phyloP scores from a whole-genome alignment of 305 asterid species.

The Fraxinus nigra region DNA sequence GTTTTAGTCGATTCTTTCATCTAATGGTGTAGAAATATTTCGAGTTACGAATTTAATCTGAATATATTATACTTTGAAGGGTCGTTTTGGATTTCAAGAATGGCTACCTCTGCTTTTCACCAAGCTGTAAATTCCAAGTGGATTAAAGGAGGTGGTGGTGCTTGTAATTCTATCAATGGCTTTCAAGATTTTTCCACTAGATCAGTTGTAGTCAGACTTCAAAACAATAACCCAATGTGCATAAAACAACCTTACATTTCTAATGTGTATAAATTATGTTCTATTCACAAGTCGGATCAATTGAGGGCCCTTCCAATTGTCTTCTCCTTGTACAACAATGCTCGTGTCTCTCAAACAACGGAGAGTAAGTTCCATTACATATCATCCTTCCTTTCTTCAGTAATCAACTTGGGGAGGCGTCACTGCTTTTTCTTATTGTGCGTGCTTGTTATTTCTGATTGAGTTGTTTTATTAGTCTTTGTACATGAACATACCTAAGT shows the following conservation, averaged over 20 bases:
- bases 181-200: constrained; percentile 7
- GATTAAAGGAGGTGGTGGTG: constrained; percentile 25
- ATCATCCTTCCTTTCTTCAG: constrained; percentile 10
- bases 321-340: constrained; percentile 24
- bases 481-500: not conserved
- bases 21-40: not conserved
- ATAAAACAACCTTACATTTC: constrained; percentile 20
- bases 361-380: constrained; percentile 41
- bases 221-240: not conserved
- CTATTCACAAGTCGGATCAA: constrained; percentile 6
- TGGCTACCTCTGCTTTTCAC: constrained; percentile 33
- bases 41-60: constrained; percentile 5
- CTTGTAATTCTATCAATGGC: constrained; percentile 20
- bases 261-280: constrained; percentile 12
- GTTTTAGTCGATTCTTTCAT: not conserved
- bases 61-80: constrained; percentile 10
- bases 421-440: not conserved
- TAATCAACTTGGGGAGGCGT: not conserved
- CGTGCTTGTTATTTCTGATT: not conserved
- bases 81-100: constrained; percentile 21
- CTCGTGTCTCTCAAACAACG: constrained; percentile 17
- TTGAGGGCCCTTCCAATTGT: constrained; percentile 23
- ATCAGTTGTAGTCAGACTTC: constrained; percentile 19
- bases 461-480: not conserved
- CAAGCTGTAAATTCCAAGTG: constrained; percentile 27